These are phyloP conservation scores for Chaetoceros muelleri DNA, from an alignment of 108 stramenopile genomes.

Conservation along the genomic window DNA sequence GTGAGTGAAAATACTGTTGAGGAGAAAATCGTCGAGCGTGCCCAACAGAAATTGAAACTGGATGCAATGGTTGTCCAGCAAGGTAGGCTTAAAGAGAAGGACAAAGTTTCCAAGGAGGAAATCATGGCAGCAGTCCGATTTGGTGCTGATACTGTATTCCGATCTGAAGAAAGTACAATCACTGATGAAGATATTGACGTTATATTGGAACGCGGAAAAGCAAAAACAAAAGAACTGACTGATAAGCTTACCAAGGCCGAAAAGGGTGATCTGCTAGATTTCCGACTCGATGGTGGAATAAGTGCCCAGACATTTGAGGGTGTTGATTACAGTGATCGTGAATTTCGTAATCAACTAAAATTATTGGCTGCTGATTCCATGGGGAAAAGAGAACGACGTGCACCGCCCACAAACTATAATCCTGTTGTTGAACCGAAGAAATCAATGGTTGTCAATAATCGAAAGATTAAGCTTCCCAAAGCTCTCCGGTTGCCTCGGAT, in stretches of 20 bases:
- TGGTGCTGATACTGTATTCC: constrained; percentile 95
- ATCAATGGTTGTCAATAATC: constrained; percentile 71
- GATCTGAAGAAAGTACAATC: constrained; percentile 75
- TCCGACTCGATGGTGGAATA: constrained; percentile 85
- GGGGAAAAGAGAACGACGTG: constrained; percentile 78
- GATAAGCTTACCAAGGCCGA: constrained; percentile 87
- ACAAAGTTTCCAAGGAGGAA: constrained; percentile 80
- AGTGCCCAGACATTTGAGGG: constrained; percentile 86
- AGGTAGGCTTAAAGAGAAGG: constrained; percentile 85
- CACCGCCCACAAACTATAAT: constrained; percentile 74
- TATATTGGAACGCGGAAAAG: constrained; percentile 84
- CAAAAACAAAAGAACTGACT: constrained; percentile 84
- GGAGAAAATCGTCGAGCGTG: constrained; percentile 99
- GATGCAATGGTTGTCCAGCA: constrained; percentile 99
- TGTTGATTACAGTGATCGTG: constrained; percentile 77
- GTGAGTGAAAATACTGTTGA: constrained; percentile 98
- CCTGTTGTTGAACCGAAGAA: constrained; percentile 75
- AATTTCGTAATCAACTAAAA: constrained; percentile 70
- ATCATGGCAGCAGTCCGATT: constrained; percentile 91
- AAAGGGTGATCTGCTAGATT: constrained; percentile 91
- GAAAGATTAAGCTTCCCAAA: constrained; percentile 60
- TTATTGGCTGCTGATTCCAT: constrained; percentile 70
- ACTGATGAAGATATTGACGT: constrained; percentile 97
- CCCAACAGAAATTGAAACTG: constrained; percentile 98
- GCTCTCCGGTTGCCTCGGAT: constrained; percentile 70